phyloP scores from a whole-genome alignment of 2,329 filamentous ascomycete species.

The Xylaria sp. region DNA sequence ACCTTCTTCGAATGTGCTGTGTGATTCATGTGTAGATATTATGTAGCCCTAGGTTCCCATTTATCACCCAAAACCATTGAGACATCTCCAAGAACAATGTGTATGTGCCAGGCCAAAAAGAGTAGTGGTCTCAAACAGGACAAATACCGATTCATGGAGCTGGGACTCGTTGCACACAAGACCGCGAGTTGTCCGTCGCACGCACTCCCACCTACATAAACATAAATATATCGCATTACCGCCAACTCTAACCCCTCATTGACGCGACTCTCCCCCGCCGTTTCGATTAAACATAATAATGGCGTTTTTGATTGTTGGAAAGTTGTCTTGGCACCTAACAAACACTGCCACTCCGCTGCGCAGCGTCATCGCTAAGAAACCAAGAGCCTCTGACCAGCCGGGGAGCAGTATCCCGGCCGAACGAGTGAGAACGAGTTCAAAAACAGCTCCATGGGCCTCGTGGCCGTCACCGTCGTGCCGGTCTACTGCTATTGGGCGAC shows the following conservation, averaged over 20 bases:
- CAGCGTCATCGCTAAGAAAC: neutral
- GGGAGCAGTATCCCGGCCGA: neutral
- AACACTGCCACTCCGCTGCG: neutral
- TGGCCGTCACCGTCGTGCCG: constrained; percentile 1
- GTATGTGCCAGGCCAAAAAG: neutral
- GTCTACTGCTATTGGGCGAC: neutral
- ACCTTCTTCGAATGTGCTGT: neutral
- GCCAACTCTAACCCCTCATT: neutral
- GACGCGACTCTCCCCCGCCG: too few relatives aligned
- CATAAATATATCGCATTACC: neutral
- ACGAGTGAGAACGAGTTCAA: neutral
- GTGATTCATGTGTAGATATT: neutral
- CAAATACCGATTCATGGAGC: neutral
- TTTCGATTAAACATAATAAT: neutral
- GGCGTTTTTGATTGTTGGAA: neutral
- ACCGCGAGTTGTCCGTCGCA: neutral
- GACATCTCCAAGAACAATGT: neutral
- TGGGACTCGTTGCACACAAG: neutral
- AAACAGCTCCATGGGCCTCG: neutral
- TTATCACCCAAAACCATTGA: neutral
- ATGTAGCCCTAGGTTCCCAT: too few relatives aligned
- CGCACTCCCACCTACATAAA: too few relatives aligned
- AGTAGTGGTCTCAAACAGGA: neutral
- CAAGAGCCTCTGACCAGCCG: neutral
- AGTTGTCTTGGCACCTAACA: neutral